phyloP scores from a whole-genome alignment of 139 green algal species.

The Chlorella sorokiniana region DNA sequence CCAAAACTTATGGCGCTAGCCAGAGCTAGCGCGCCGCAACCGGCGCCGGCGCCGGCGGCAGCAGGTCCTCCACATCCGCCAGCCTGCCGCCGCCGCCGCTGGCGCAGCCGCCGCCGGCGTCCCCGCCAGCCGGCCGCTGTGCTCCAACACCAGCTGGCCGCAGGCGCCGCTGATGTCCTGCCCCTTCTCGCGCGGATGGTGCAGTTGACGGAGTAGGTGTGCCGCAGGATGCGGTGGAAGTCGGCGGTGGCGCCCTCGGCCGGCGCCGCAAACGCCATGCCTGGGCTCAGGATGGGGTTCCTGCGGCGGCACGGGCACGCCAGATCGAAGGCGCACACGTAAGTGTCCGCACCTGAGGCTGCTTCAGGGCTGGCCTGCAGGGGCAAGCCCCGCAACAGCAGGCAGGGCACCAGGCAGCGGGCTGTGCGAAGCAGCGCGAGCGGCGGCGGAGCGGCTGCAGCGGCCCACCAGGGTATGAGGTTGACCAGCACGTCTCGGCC shows the following conservation, averaged over 20 bases:
- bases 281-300: slow-evolving; percentile 77
- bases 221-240: slow-evolving; percentile 76
- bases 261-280: slow-evolving; percentile 67
- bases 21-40: background rate
- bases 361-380: too few species aligned
- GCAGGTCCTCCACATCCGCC: slow-evolving; percentile 24
- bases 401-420: too few species aligned
- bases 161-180: slow-evolving; percentile 72
- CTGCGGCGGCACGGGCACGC: too few species aligned
- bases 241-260: slow-evolving; percentile 29
- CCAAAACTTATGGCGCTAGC: background rate
- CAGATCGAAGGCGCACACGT: too few species aligned
- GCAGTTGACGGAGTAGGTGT: slow-evolving; percentile 56
- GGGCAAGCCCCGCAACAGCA: too few species aligned
- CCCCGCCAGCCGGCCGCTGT: background rate
- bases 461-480: slow-evolving; percentile 94
- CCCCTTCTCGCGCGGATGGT: slow-evolving; percentile 94
- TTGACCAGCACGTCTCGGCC: slow-evolving; percentile 78
- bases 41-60: background rate
- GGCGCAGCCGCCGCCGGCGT: background rate
- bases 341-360: too few species aligned
- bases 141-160: slow-evolving; percentile 84
- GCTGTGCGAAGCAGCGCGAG: too few species aligned
- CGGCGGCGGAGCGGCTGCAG: too few species aligned
- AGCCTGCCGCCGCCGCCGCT: slow-evolving; percentile 1